Conservation (phyloP, 805 yeast genomes). For the Lachancea mirantina region DNA sequence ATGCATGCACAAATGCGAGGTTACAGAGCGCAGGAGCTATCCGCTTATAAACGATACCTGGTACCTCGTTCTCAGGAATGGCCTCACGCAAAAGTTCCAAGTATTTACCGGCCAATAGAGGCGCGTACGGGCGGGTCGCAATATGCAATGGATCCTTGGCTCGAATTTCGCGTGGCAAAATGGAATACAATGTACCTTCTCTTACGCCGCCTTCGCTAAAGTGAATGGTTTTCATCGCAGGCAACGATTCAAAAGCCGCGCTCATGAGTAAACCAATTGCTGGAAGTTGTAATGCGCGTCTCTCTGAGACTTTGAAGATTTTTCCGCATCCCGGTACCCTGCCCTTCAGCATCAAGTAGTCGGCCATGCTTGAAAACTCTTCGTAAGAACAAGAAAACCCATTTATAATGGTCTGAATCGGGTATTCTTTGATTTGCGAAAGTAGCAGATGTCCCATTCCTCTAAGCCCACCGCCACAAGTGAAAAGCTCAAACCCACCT, state of each 20-base stretch:
- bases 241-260: slow-evolving; percentile 56
- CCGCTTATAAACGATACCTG: slow-evolving; percentile 49
- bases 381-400: slow-evolving; percentile 56
- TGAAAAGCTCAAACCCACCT: slow-evolving; percentile 57
- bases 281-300: slow-evolving; percentile 61
- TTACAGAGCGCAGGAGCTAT: slow-evolving; percentile 68
- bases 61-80: slow-evolving; percentile 50
- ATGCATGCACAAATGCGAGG: slow-evolving; percentile 67
- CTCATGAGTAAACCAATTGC: slow-evolving; percentile 58
- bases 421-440: slow-evolving; percentile 47
- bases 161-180: slow-evolving; percentile 49
- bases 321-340: slow-evolving; percentile 39
- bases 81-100: slow-evolving; percentile 47
- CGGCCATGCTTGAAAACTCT: slow-evolving; percentile 45
- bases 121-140: slow-evolving; percentile 68
- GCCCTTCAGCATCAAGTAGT: slow-evolving; percentile 44
- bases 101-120: slow-evolving; percentile 52
- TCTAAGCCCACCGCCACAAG: slow-evolving; percentile 71
- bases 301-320: slow-evolving; percentile 58
- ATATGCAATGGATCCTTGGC: slow-evolving; percentile 62
- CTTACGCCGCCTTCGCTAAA: slow-evolving; percentile 74
- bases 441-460: slow-evolving; percentile 59
- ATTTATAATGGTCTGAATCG: slow-evolving; percentile 61
- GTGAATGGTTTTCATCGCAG: slow-evolving; percentile 52
- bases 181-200: slow-evolving; percentile 65